Conservation (phyloP, 352 stramenopile species). For the Phytopythium boreale region DNA sequence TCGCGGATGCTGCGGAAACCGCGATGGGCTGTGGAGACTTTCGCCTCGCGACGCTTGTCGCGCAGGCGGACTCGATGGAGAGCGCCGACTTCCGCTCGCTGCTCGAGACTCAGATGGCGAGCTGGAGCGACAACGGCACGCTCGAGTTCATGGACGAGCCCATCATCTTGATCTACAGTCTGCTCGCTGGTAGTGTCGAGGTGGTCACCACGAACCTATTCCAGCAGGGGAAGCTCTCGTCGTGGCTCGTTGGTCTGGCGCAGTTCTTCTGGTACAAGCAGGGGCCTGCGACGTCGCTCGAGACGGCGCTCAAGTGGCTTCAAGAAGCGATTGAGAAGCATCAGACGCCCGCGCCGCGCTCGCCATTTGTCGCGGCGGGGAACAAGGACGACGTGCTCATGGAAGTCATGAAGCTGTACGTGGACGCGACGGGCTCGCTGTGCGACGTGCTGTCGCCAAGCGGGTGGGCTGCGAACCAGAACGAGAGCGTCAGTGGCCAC, state of each 20-base stretch:
- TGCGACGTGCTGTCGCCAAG: constrained; percentile 60
- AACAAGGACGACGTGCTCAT: constrained; percentile 62
- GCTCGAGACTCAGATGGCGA: constrained; percentile 49
- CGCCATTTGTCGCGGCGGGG: constrained; percentile 19
- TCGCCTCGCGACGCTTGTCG: constrained; percentile 61
- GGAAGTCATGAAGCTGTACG: constrained; percentile 69
- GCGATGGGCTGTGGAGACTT: constrained; percentile 61
- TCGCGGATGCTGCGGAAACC: constrained; percentile 56
- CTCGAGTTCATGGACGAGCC: constrained; percentile 59
- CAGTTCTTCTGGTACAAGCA: constrained; percentile 73
- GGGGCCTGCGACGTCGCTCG: constrained; percentile 43
- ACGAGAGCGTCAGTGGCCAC: constrained; percentile 2
- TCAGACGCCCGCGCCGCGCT: constrained; percentile 29
- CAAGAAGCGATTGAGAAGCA: constrained; percentile 38
- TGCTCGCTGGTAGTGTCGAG: constrained; percentile 59
- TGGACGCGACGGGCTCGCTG: constrained; percentile 46
- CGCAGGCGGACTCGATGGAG: constrained; percentile 52
- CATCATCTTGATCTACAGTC: constrained; percentile 60
- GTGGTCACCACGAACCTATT: constrained; percentile 35
- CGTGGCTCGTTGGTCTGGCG: constrained; percentile 60
- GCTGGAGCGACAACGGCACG: constrained; percentile 51
- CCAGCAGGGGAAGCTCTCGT: constrained; percentile 34
- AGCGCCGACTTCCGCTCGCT: constrained; percentile 44
- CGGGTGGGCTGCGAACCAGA: constrained; percentile 32
- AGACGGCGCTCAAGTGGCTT: constrained; percentile 41